Conservation (phyloP, 495 filamentous ascomycete species). For the Gamarada debralockiae region DNA sequence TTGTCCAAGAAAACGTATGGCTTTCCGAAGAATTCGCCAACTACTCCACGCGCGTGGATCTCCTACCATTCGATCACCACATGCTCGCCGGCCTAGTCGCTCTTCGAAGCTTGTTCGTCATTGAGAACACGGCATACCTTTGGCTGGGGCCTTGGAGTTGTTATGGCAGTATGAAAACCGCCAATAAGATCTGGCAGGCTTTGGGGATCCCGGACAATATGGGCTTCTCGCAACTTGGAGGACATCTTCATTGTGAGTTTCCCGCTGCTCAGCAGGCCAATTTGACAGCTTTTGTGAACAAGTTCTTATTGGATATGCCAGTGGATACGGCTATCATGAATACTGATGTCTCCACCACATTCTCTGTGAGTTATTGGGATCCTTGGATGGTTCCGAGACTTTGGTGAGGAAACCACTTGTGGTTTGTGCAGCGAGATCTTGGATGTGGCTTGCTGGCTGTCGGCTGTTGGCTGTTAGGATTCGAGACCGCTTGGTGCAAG, state of each 20-base stretch:
- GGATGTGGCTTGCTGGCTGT: too few relatives aligned
- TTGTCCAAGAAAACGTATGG: conserved; percentile 45
- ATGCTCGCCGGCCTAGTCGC: conserved; percentile 36
- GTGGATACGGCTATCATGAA: conserved; percentile 22
- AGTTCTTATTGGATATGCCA: conserved; percentile 29
- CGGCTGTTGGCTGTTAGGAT: too few relatives aligned
- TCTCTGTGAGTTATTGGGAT: background rate
- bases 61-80: conserved; percentile 39
- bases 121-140: conserved; percentile 41
- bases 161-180: conserved; percentile 36
- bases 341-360: background rate
- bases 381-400: background rate
- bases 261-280: conserved; percentile 33
- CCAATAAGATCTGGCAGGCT: conserved; percentile 28
- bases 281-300: conserved; percentile 35
- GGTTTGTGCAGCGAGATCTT: too few relatives aligned
- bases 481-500: too few relatives aligned
- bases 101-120: conserved; percentile 34
- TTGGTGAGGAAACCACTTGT: too few relatives aligned
- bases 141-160: conserved; percentile 39
- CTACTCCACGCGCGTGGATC: conserved; percentile 22
- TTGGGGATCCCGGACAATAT: conserved; percentile 28
- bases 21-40: conserved; percentile 34
- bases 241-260: conserved; percentile 36
- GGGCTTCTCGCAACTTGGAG: conserved; percentile 31